Conservation (phyloP, 805 yeast genomes). For the Kuraishia hungarica region DNA sequence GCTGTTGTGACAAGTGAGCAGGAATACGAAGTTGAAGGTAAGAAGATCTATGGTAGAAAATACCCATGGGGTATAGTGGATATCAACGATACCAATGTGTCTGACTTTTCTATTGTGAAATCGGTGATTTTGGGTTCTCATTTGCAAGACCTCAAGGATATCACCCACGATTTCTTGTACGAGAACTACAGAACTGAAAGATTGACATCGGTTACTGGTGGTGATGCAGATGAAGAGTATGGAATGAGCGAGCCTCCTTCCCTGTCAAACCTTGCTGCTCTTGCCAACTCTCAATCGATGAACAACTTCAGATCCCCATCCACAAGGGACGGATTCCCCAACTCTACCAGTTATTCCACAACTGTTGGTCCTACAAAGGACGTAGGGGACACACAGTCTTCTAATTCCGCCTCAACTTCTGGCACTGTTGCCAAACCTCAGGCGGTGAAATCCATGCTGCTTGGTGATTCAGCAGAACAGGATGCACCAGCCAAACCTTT, state of each 20-base stretch:
- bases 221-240: conserved; percentile 19
- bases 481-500: not conserved
- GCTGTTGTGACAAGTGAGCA: conserved; percentile 62
- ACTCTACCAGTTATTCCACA: not conserved
- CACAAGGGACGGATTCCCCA: not conserved
- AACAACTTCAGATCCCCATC: conserved; percentile 13
- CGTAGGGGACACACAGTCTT: not conserved
- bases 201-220: conserved; percentile 45
- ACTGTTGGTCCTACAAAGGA: not conserved
- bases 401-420: not conserved
- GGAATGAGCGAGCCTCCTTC: conserved; percentile 38
- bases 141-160: conserved; percentile 55
- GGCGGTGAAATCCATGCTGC: conserved; percentile 1
- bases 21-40: conserved; percentile 41
- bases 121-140: conserved; percentile 52
- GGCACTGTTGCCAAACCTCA: not conserved
- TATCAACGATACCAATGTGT: conserved; percentile 39
- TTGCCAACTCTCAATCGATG: conserved; percentile 26
- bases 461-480: not conserved
- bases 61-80: conserved; percentile 74
- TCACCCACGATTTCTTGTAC: conserved; percentile 56
- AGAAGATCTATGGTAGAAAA: conserved; percentile 45
- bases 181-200: conserved; percentile 61
- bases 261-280: conserved; percentile 54
- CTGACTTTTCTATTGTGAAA: conserved; percentile 47